Evolutionary conservation across 257 asterid species (phyloP).

Genomic region (Lycium ferocissimum): DNA sequence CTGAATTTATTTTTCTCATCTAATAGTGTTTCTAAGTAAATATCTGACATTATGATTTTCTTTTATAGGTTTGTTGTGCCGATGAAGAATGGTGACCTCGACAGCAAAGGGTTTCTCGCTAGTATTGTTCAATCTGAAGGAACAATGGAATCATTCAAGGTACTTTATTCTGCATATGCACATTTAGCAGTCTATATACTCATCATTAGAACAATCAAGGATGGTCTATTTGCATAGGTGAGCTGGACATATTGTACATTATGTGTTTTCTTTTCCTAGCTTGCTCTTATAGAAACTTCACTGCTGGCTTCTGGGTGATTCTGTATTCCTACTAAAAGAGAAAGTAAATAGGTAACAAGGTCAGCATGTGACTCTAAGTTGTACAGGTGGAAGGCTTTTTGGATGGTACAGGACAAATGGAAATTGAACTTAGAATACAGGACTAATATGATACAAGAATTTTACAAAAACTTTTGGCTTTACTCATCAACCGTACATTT

Average conservation of each 20-base stretch:
- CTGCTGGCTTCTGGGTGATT: not conserved
- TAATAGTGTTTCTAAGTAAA: not conserved
- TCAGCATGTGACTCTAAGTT: not conserved
- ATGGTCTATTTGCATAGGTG: not conserved
- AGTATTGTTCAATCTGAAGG: conserved; percentile 63
- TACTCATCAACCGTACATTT: not conserved
- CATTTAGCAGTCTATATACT: not conserved
- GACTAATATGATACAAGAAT: not conserved
- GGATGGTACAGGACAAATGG: not conserved
- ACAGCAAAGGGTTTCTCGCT: conserved; percentile 78
- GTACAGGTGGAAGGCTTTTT: not conserved
- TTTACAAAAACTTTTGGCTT: not conserved
- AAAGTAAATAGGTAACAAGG: not conserved
- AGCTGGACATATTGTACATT: not conserved
- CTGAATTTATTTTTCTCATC: not conserved
- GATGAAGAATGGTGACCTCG: conserved; percentile 90
- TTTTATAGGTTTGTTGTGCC: conserved; percentile 69
- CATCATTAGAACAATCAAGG: not conserved
- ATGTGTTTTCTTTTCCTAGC: not conserved
- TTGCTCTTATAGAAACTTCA: not conserved
- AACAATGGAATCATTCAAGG: conserved; percentile 85
- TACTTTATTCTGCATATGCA: conserved; percentile 32
- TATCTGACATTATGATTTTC: conserved; percentile 8
- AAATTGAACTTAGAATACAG: not conserved
- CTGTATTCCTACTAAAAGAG: not conserved